Base-by-base conservation (phyloP, 1,284 basidiomycete genomes). In the Wolfiporia cocos region DNA sequence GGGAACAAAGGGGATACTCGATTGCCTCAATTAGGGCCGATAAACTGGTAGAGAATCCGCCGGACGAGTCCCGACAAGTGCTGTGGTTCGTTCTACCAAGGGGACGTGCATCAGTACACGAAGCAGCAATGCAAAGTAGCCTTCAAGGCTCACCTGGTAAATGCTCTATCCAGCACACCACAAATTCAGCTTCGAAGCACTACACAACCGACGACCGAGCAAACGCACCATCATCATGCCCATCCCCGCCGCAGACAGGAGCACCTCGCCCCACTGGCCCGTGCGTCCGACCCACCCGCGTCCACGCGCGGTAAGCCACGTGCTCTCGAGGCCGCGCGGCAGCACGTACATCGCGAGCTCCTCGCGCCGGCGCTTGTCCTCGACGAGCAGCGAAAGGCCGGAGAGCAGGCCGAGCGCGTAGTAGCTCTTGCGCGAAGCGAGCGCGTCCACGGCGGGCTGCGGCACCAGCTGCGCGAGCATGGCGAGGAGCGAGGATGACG, bases 281-380 rank as follows among this genome's bases (percentile, higher is more conserved):
- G 90, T 73, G 65, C 78, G 62, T 65, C 88, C 85, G 18, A 94
- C 82, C 65, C 78, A 81, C 1, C 88, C 84, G 49, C 83, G 79
- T 14, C 85, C 83, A 32, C 89, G 64, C 12, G 85, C 79, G 52
- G 84, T 78, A 1, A 82, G 73, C 93, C 94, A 98, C 10, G 80
- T 79, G 43, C 86, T 87, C 67, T 95, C 92, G 34, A 95, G 62
- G 0, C 81, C 89, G 63, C 92, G 91, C n/a, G 94, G 94, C 30
- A 97, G 67, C 3, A 92, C 92, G 62, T 95, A 99, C 84, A 96
- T 94, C 21, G 94, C 92, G 49, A 95, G 67, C 64, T 95, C 92
- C 3, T 78, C 81, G 11, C 91, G 72, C 12, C 92, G 70, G 39
- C 81, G 69, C 62, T 81, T 85, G 57, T 92, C 92, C 58, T 99